Evolutionary conservation across 345 rosid genomes (phyloP).

Genomic region (Mallotus nudiflorus): DNA sequence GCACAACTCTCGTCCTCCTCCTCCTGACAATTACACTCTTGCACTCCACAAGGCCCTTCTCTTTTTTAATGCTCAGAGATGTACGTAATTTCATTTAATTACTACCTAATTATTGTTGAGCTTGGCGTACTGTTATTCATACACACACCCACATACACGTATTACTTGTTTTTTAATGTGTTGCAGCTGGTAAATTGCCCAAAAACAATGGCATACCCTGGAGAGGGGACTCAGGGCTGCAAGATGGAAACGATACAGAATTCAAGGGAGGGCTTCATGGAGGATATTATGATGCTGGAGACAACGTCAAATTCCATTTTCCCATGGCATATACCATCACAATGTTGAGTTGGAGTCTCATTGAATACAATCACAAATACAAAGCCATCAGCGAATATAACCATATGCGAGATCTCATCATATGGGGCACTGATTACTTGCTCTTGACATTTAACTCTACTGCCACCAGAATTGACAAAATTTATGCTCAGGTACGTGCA

Average conservation of each 20-base stretch:
- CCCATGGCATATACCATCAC: conserved; percentile 91
- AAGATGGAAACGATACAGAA: conserved; percentile 56
- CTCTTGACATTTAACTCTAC: conserved; percentile 75
- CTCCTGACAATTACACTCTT: conserved; percentile 67
- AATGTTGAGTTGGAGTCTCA: conserved; percentile 91
- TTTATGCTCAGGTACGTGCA: conserved; percentile 52
- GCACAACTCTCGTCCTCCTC: conserved; percentile 49
- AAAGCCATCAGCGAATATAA: conserved; percentile 54
- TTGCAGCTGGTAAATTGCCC: conserved; percentile 73
- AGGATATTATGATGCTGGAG: conserved; percentile 90
- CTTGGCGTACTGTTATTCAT: no score
- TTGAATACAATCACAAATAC: conserved; percentile 73
- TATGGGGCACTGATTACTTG: conserved; percentile 87
- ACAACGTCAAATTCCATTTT: conserved; percentile 71
- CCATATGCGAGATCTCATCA: conserved; percentile 65
- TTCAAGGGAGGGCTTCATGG: conserved; percentile 63
- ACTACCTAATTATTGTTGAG: no score
- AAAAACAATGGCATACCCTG: conserved; percentile 66
- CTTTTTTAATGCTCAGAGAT: conserved; percentile 89
- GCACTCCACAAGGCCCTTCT: conserved; percentile 80
- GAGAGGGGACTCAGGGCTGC: conserved; percentile 73
- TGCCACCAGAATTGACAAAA: conserved; percentile 56
- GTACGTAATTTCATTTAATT: conserved; percentile 38
- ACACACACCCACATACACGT: no score
- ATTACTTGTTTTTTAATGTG: not conserved